Evolutionary conservation across 768 basidiomycete species (phyloP).

Genomic region (Neoboletus magnificus): DNA sequence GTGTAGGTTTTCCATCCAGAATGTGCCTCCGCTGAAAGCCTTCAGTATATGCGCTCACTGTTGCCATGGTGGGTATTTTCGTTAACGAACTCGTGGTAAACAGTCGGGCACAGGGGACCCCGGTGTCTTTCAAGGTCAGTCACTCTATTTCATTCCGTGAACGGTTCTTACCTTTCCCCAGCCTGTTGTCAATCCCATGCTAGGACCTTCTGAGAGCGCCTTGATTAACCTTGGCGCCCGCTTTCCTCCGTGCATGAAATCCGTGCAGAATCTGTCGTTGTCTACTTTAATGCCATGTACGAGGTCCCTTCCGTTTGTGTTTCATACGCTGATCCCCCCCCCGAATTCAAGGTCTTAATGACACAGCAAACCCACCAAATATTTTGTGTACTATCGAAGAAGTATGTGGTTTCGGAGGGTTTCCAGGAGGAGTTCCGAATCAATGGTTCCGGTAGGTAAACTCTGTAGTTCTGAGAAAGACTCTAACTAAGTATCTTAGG

Average conservation of each 20-base stretch:
- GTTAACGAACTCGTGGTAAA: constrained; percentile 87
- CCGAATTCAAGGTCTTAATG: constrained; percentile 59
- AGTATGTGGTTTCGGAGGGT: constrained; percentile 88
- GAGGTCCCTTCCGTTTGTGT: constrained; percentile 20
- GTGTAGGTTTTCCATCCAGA: constrained; percentile 18
- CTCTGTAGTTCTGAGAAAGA: constrained; percentile 43
- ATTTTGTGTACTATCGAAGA: constrained; percentile 71
- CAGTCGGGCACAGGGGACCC: constrained; percentile 68
- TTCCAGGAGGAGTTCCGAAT: constrained; percentile 42
- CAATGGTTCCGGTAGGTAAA: constrained; percentile 51
- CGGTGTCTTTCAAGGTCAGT: constrained; percentile 79
- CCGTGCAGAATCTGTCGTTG: constrained; percentile 51
- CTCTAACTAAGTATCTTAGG: constrained; percentile 39
- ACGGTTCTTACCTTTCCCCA: constrained; percentile 28
- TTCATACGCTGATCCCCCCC: constrained; percentile 2
- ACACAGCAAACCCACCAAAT: constrained; percentile 76
- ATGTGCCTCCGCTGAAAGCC: background rate
- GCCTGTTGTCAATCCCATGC: constrained; percentile 85
- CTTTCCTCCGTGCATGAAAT: constrained; percentile 91
- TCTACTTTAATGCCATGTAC: constrained; percentile 58
- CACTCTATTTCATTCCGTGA: background rate
- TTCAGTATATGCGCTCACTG: constrained; percentile 61
- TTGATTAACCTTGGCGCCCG: constrained; percentile 88
- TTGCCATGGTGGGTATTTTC: constrained; percentile 67
- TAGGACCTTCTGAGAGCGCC: constrained; percentile 83